Conservation (phyloP, 2,329 filamentous ascomycete species). For the Paramyrothecium sp. region DNA sequence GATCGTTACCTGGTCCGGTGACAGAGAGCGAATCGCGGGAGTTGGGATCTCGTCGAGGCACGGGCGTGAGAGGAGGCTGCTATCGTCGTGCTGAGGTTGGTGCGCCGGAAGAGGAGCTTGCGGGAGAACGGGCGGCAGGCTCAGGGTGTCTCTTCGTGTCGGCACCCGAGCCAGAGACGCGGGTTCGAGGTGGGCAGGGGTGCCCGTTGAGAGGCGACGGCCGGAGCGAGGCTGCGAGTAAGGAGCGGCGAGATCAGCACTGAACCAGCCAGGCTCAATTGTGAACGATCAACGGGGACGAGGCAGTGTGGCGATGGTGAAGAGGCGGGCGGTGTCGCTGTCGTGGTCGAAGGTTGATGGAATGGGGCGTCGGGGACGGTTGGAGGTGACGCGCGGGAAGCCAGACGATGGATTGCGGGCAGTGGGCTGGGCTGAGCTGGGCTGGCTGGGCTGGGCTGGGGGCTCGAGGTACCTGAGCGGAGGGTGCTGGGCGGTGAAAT, state of each 20-base stretch:
- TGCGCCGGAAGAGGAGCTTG: neutral
- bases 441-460: neutral
- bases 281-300: neutral
- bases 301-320: neutral
- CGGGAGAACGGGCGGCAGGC: neutral
- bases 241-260: conserved; percentile 11
- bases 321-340: neutral
- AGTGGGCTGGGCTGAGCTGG: neutral
- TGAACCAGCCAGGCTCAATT: conserved; percentile 26
- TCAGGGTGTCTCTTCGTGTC: neutral
- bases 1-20: conserved; percentile 15
- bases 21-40: conserved; percentile 11
- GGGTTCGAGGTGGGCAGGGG: neutral
- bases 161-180: neutral
- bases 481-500: neutral
- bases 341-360: neutral
- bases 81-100: neutral
- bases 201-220: neutral
- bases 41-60: no score
- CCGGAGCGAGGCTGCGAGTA: conserved; percentile 8
- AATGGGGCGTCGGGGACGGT: neutral
- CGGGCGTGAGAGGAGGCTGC: neutral
- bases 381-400: neutral
- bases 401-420: neutral
- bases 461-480: neutral